These are phyloP conservation scores for Boechera retrofracta DNA, from an alignment of 345 rosid genomes.

Conservation along the genomic window DNA sequence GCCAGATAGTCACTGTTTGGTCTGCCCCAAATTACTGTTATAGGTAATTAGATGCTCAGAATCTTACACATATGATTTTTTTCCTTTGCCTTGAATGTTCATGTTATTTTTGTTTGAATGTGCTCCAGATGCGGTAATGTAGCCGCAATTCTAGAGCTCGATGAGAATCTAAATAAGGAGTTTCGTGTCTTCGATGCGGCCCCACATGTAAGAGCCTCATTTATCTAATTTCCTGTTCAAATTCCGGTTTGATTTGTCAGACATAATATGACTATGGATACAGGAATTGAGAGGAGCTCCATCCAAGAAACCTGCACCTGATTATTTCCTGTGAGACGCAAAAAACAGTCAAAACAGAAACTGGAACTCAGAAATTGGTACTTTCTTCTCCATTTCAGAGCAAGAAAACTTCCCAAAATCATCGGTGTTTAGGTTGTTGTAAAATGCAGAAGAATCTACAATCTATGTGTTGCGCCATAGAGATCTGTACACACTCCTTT, in stretches of 20 bases:
- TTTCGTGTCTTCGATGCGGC: conserved; percentile 90
- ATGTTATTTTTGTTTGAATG: conserved; percentile 37
- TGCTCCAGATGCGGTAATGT: conserved; percentile 86
- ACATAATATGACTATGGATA: conserved; percentile 27
- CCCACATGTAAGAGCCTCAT: conserved; percentile 57
- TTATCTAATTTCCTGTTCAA: neutral
- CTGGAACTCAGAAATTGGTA: conserved; percentile 5
- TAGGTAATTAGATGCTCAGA: conserved; percentile 52
- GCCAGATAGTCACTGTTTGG: conserved; percentile 93
- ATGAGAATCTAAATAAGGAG: conserved; percentile 74
- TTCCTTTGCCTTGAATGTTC: conserved; percentile 8
- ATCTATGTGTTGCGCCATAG: neutral
- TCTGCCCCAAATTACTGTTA: conserved; percentile 98
- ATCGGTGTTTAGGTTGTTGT: conserved; percentile 5
- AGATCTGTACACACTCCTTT: neutral
- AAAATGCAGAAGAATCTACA: conserved; percentile 24
- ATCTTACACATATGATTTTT: neutral
- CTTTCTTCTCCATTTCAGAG: conserved; percentile 1
- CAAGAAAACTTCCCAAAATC: neutral
- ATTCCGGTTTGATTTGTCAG: neutral
- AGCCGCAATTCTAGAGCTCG: conserved; percentile 86
- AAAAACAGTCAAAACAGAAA: neutral
- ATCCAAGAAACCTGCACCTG: conserved; percentile 85
- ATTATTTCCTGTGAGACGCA: conserved; percentile 71
- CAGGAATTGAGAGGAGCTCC: conserved; percentile 88